Evolutionary conservation across 371 early-diverging fungal genomes (phyloP).

Genomic region (Chytridium lagenaria): DNA sequence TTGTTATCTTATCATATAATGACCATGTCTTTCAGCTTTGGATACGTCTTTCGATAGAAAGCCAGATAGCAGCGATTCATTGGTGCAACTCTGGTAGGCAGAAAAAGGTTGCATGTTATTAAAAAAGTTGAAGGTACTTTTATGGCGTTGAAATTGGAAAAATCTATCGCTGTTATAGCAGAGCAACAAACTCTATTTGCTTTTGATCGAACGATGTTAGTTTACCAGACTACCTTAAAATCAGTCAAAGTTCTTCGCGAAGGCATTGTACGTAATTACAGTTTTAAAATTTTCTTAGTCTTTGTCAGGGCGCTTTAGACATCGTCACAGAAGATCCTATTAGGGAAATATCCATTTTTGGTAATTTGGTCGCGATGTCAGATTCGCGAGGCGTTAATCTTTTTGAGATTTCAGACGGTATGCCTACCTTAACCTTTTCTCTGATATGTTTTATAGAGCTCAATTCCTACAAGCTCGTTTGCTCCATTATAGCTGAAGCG

Average conservation of each 20-base stretch:
- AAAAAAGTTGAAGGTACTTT: too few species aligned
- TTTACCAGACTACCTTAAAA: background rate
- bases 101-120: too few species aligned
- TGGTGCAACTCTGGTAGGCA: too few species aligned
- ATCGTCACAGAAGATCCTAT: too few species aligned
- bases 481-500: slow-evolving; percentile 33
- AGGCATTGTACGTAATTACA: background rate
- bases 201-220: background rate
- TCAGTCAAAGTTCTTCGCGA: background rate
- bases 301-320: slow-evolving; percentile 27
- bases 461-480: background rate
- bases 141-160: background rate
- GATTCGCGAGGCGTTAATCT: slow-evolving; percentile 37
- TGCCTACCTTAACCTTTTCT: background rate
- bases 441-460: background rate
- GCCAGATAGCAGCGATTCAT: too few species aligned
- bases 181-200: background rate
- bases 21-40: too few species aligned
- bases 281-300: background rate
- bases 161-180: background rate
- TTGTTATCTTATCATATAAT: too few species aligned
- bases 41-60: too few species aligned
- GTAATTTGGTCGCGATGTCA: too few species aligned
- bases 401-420: slow-evolving; percentile 45
- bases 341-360: too few species aligned